phyloP scores from a whole-genome alignment of 257 asterid genomes.

The Solanum tarijense region DNA sequence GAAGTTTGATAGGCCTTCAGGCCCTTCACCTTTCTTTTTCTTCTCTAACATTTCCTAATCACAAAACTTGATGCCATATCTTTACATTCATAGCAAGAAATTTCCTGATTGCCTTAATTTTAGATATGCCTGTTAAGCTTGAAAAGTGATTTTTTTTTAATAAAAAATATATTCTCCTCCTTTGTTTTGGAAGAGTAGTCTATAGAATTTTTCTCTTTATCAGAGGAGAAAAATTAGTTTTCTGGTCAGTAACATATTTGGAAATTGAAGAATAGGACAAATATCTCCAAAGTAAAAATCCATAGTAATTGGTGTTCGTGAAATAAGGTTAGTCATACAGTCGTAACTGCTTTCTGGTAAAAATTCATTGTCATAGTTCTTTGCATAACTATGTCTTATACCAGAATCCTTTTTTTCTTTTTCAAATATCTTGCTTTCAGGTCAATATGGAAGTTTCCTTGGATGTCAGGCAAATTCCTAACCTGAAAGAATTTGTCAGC shows the following conservation, averaged over 20 bases:
- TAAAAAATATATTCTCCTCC: not conserved
- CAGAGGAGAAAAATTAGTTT: not conserved
- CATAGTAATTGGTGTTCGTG: not conserved
- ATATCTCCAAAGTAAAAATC: not conserved
- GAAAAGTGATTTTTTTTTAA: not conserved
- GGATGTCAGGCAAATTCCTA: conserved; percentile 60
- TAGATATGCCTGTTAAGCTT: not conserved
- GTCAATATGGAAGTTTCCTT: conserved; percentile 68
- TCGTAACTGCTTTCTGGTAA: not conserved
- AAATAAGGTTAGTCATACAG: not conserved
- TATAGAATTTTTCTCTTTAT: not conserved
- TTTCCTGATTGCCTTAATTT: not conserved
- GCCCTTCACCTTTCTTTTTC: not conserved
- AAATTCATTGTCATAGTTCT: not conserved
- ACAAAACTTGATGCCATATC: not conserved
- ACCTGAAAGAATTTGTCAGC: conserved; percentile 63
- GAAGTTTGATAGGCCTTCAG: not conserved
- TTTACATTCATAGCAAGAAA: not conserved
- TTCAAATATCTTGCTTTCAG: conserved; percentile 29
- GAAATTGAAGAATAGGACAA: not conserved
- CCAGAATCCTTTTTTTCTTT: not conserved
- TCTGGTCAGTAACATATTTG: not conserved
- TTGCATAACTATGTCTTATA: not conserved
- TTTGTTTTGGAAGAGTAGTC: not conserved
- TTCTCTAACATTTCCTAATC: not conserved